These are phyloP conservation scores for Cornus controversa DNA, from an alignment of 148 eudicot genomes.

Conservation along the genomic window DNA sequence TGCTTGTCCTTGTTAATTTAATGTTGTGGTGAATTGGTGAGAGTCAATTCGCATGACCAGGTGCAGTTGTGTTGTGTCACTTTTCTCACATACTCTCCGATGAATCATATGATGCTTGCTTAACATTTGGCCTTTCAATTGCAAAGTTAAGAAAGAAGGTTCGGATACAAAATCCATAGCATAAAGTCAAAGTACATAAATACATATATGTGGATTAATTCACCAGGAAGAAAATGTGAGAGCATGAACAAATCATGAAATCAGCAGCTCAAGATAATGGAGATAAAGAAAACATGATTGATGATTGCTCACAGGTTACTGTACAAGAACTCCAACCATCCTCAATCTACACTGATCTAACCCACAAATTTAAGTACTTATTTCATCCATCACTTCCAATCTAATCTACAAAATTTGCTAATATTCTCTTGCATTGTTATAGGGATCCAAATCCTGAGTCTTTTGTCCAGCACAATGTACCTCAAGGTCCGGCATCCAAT, in stretches of 20 bases:
- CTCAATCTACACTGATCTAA: background rate
- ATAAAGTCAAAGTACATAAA: too few species aligned
- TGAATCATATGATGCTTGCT: too few species aligned
- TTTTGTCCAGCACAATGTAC: constrained; percentile 16
- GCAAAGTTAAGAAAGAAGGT: too few species aligned
- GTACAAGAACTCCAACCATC: background rate
- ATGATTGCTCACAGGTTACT: background rate
- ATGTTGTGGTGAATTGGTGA: too few species aligned
- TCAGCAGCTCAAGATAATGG: background rate
- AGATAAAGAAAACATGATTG: too few species aligned
- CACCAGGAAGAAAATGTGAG: background rate
- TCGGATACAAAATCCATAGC: too few species aligned
- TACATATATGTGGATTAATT: background rate
- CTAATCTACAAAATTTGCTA: constrained; percentile 6
- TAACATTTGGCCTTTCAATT: too few species aligned
- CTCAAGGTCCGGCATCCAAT: constrained; percentile 19
- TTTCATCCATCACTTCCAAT: constrained; percentile 13
- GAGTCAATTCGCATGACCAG: too few species aligned
- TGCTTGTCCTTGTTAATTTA: too few species aligned
- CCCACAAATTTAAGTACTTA: background rate
- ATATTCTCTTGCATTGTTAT: constrained; percentile 1
- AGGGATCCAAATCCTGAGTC: constrained; percentile 13
- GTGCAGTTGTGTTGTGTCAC: too few species aligned
- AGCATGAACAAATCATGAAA: too few species aligned
- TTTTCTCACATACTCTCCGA: background rate